Percentiles rank a stretch among this genome's conserved stretches.
These are phyloP conservation scores for Claviceps capensis DNA, from an alignment of 2,329 filamentous ascomycete genomes.

Conservation along the genomic window DNA sequence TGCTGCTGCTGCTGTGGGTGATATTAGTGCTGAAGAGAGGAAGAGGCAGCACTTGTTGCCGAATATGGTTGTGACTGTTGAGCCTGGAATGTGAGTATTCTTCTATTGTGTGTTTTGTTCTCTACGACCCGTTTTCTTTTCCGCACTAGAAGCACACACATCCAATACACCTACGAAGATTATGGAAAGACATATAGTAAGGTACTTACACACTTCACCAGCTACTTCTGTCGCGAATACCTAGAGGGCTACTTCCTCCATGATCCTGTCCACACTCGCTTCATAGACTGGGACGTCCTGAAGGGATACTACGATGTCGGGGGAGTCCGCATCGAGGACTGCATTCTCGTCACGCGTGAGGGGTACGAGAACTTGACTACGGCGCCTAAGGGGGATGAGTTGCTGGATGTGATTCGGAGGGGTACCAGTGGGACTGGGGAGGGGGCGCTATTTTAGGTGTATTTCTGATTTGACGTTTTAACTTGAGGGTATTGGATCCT, in stretches of 20 bases:
- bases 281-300: conserved; percentile 51
- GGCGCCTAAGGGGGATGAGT: conserved; percentile 61
- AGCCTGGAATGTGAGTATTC: conserved; percentile 54
- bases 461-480: neutral
- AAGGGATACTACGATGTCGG: conserved; percentile 65
- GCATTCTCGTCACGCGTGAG: conserved; percentile 63
- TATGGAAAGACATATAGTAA: neutral
- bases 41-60: conserved; percentile 32
- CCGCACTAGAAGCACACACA: neutral
- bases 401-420: conserved; percentile 47
- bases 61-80: conserved; percentile 63
- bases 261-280: conserved; percentile 42
- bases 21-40: conserved; percentile 7
- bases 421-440: neutral
- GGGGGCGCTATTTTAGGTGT: too few species aligned
- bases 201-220: conserved; percentile 13
- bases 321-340: conserved; percentile 87
- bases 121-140: neutral
- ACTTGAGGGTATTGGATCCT: too few species aligned
- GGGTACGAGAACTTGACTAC: conserved; percentile 76
- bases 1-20: conserved; percentile 2
- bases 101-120: neutral
- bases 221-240: conserved; percentile 64
- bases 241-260: conserved; percentile 56
- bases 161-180: neutral